Evolutionary conservation across 495 filamentous ascomycete species (phyloP), one percentile per base, ranked within the genome.

Genomic region (Apodospora peruviana): DNA sequence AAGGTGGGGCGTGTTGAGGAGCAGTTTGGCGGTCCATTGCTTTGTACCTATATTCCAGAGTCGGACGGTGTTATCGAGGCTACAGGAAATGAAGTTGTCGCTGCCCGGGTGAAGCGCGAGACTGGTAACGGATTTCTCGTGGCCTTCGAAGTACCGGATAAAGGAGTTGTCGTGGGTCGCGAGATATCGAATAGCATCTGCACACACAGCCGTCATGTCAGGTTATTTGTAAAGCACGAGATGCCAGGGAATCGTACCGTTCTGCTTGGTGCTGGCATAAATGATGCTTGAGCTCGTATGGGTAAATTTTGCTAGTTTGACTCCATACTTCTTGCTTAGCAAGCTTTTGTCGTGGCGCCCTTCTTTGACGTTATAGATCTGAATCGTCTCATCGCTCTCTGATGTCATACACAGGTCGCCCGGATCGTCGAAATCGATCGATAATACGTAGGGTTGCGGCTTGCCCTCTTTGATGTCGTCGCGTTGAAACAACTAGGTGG

Each of bases 91-190:
- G 72, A 97, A 96, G 48, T 85, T 80, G 65, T 99, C 93, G 51
- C 78, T 78, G 21, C 85, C 81, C 0, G 86, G 86, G 44, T 81
- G 82, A 51, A 90, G 69, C 8, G 86, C 74, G 11, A 99, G 74
- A 46, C 72, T 84, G 19, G 91, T 96, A 11, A 99, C 93, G 19
- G 84, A 70, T 17, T 77, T 83, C 21, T 84, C 84, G 68, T 96
- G 93, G 38, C 90, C 93, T 21, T 83, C 81, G 61, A 97, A 97
- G 69, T 99, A 99, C 43, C 94, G 85, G 48, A 97, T 81, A 60
- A 91, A 99, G 23, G 81, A 82, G 69, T 96, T 95, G 57, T 96
- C 91, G 64, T 97, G 94, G 5, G 91, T 87, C 8, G 89, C 88
- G 34, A 99, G 82, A 65, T 96, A 88, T 48, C 93, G 81, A 34